A percentile compares a stretch with the other conserved stretches of the same genome.
phyloP scores from a whole-genome alignment of 768 basidiomycete species.

The Amanita polypyramis region DNA sequence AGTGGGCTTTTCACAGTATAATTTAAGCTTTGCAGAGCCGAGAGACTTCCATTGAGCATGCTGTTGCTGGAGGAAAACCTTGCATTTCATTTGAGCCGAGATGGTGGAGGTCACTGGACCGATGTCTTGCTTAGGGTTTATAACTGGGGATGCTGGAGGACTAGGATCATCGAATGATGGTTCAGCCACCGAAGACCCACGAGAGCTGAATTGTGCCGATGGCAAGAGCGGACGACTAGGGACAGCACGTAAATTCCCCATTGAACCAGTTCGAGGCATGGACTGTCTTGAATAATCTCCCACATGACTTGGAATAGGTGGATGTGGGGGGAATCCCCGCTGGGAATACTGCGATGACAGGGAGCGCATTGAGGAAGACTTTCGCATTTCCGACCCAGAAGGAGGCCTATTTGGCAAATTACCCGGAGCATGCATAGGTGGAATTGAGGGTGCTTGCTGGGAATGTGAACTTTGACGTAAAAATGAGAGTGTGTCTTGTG shows the following conservation, averaged over 20 bases:
- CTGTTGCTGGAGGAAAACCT: constrained; percentile 90
- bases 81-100: constrained; percentile 93
- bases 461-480: background rate
- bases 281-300: constrained; percentile 23
- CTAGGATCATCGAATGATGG: constrained; percentile 58
- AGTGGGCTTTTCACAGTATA: constrained; percentile 78
- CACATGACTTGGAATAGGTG: constrained; percentile 33
- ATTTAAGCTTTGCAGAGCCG: constrained; percentile 76
- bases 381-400: constrained; percentile 38
- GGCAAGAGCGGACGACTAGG: constrained; percentile 49
- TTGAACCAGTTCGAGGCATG: constrained; percentile 28
- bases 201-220: constrained; percentile 45
- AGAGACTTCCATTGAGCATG: constrained; percentile 98
- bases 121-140: constrained; percentile 36
- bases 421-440: background rate
- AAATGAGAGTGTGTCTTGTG: constrained; percentile 2
- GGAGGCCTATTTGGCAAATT: constrained; percentile 27
- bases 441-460: background rate
- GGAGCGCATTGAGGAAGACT: constrained; percentile 50
- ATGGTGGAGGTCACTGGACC: constrained; percentile 73
- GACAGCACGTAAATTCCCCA: constrained; percentile 27
- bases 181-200: constrained; percentile 39
- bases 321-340: constrained; percentile 24
- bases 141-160: constrained; percentile 75
- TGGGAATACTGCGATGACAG: constrained; percentile 44